Conservation (phyloP, 2,329 filamentous ascomycete genomes). For the Aspergillus aculeatinus region DNA sequence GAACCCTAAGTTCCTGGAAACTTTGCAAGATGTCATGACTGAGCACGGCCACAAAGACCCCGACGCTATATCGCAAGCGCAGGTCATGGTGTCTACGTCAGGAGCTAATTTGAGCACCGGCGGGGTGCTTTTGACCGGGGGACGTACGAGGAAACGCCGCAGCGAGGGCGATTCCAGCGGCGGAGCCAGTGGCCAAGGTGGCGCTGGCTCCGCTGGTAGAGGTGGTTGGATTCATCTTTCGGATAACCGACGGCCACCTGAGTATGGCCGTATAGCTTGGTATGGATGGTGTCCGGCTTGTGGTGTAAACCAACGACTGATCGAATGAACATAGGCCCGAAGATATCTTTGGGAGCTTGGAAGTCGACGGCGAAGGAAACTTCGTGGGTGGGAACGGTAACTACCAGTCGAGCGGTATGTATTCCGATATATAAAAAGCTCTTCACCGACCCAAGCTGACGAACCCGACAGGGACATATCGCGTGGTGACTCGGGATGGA, state of each 20-base stretch:
- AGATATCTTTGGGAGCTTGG: constrained; percentile 65
- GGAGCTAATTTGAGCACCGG: constrained; percentile 55
- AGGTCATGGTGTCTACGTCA: constrained; percentile 59
- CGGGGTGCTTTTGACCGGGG: constrained; percentile 47
- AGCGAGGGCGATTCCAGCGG: constrained; percentile 50
- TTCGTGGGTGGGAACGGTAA: constrained; percentile 57
- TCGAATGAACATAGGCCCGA: constrained; percentile 48
- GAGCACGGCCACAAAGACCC: constrained; percentile 57
- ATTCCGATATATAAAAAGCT: neutral
- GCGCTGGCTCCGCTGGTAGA: constrained; percentile 56
- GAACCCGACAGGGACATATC: constrained; percentile 53
- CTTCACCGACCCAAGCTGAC: constrained; percentile 8
- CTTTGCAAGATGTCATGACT: constrained; percentile 57
- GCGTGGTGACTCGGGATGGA: constrained; percentile 60
- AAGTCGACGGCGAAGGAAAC: constrained; percentile 58
- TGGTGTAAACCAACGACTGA: constrained; percentile 11
- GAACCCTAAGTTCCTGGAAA: constrained; percentile 56
- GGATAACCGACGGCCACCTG: constrained; percentile 59
- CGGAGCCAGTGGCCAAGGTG: constrained; percentile 60
- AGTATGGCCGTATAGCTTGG: constrained; percentile 64
- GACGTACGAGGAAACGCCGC: constrained; percentile 32
- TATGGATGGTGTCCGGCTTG: constrained; percentile 18
- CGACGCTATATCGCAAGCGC: constrained; percentile 57
- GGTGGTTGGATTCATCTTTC: constrained; percentile 65
- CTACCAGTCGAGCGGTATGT: constrained; percentile 58